Conservation (phyloP, 106 monocot species). For the Acorus gramineus region DNA sequence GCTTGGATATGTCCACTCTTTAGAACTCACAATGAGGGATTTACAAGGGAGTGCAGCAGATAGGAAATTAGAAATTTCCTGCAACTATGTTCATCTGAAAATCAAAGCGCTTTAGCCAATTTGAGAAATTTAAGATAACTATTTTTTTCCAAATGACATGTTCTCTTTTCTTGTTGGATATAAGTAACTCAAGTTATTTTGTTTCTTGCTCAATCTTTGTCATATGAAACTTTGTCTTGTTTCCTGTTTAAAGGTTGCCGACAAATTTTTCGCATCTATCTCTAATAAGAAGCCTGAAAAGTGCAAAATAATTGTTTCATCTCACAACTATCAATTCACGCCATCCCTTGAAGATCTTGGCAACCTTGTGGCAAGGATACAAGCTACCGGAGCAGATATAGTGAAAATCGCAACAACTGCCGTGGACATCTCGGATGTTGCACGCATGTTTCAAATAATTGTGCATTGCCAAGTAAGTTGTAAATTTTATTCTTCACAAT, state of each 20-base stretch:
- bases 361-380: slow-evolving; percentile 80
- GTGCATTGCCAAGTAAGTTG: slow-evolving; percentile 79
- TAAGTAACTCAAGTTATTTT: no score
- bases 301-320: slow-evolving; percentile 88
- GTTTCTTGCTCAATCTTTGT: no score
- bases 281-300: slow-evolving; percentile 61
- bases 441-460: slow-evolving; percentile 80
- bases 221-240: neutral
- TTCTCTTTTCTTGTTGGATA: no score
- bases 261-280: slow-evolving; percentile 51
- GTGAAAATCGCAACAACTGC: slow-evolving; percentile 91
- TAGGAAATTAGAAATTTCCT: no score
- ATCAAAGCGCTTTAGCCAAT: no score
- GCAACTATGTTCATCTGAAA: no score
- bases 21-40: no score
- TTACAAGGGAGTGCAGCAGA: no score
- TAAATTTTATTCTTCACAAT: neutral
- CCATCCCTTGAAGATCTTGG: slow-evolving; percentile 71
- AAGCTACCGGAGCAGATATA: slow-evolving; percentile 82
- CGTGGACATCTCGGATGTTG: slow-evolving; percentile 65
- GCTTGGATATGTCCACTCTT: no score
- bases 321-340: slow-evolving; percentile 84
- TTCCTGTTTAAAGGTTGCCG: slow-evolving; percentile 55
- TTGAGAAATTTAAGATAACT: no score
- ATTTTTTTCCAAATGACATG: no score